phyloP scores from a whole-genome alignment of 1,139 yeast genomes.

The Diutina ranongensis region DNA sequence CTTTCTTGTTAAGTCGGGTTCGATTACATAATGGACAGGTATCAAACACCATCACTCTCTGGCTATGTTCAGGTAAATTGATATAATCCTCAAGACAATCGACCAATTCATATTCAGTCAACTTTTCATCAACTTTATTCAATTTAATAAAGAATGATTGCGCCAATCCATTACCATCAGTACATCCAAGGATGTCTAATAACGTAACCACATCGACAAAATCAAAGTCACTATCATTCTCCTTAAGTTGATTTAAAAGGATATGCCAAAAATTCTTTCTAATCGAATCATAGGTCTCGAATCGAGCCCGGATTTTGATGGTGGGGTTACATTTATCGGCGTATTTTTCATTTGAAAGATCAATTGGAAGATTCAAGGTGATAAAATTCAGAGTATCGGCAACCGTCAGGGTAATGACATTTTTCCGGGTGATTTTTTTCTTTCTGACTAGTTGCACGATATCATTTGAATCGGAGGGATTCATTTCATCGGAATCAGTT shows the following conservation, averaged over 20 bases:
- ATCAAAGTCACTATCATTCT: slow-evolving; percentile 23
- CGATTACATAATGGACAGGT: slow-evolving; percentile 71
- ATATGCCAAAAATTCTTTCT: slow-evolving; percentile 64
- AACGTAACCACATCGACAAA: slow-evolving; percentile 45
- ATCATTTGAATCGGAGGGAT: slow-evolving; percentile 20
- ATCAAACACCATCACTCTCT: slow-evolving; percentile 45
- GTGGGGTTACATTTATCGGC: slow-evolving; percentile 38
- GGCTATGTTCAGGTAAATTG: slow-evolving; percentile 15
- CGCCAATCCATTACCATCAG: slow-evolving; percentile 37
- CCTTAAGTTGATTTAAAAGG: slow-evolving; percentile 43
- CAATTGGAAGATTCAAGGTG: slow-evolving; percentile 29
- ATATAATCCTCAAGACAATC: slow-evolving; percentile 38
- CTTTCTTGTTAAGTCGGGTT: slow-evolving; percentile 42
- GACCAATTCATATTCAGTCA: slow-evolving; percentile 46
- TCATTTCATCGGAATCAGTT: neutral
- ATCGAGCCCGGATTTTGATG: slow-evolving; percentile 50
- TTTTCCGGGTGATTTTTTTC: slow-evolving; percentile 17
- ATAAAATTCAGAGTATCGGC: slow-evolving; percentile 33
- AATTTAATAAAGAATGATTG: slow-evolving; percentile 30
- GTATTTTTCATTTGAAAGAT: slow-evolving; percentile 21
- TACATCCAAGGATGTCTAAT: slow-evolving; percentile 53
- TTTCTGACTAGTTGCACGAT: slow-evolving; percentile 19
- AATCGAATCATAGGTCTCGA: slow-evolving; percentile 54
- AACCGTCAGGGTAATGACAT: slow-evolving; percentile 18
- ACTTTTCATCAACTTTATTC: slow-evolving; percentile 39